Evolutionary conservation across 208 protist genomes (phyloP), one percentile per base, ranked within the genome.

Genomic region (Tetramitus jugosus): DNA sequence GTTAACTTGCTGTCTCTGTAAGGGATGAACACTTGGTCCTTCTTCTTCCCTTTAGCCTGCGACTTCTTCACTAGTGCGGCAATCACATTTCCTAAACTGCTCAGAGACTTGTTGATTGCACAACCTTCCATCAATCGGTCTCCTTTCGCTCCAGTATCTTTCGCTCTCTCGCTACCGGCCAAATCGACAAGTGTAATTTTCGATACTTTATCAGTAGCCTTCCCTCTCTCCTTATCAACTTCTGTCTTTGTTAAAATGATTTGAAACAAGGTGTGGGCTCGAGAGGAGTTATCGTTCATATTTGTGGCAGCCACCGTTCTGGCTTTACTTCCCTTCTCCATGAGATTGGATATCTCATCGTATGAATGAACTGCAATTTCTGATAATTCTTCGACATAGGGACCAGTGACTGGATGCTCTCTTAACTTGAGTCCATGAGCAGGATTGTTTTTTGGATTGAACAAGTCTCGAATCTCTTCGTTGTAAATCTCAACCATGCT

Each of bases 401-500:
- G 60, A 31, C 45, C 75, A 35, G 75, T 71, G 52, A 7, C 7
- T 33, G 75, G 75, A 53, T 78, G 14, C 7, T 78, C 35, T 31
- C 45, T 56, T 26, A 78, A 68, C 33, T 67, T 60, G 6, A 78
- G 31, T 10, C 37, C 71, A 67, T 35, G 6, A 64, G n/a, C 26
- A 33, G 7, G 67, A 33, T 78, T 80, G 8, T 7, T 33, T 53
- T 76, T 81, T 20, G 89, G 88, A 13, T 85, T 77, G 49, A 94
- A 78, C 23, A 94, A 82, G 72, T 87, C 89, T 33, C 87, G 83
- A 1, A 93, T 89, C 78, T 89, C 88, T 76, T 94, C 91, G 61
- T 91, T 92, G 84, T 94, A 94, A 60, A 94, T 91, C 65, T 94
- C 91, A 79, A 91, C 89, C 76, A 88, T 91, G 23, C 87, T 91